These are phyloP conservation scores for Brassica juncea DNA, from an alignment of 345 rosid species.

Conservation along the genomic window DNA sequence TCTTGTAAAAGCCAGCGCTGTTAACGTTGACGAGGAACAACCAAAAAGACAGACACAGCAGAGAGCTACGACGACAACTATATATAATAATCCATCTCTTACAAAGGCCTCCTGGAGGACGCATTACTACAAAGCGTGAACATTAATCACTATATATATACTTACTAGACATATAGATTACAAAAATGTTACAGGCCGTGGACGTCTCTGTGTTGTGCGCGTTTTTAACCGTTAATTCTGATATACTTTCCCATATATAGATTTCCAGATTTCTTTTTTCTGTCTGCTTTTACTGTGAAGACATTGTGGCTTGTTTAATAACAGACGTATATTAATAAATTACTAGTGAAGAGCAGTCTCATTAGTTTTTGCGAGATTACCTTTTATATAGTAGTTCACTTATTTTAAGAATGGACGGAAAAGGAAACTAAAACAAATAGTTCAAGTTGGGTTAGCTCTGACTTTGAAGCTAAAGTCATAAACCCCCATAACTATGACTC, in stretches of 20 bases:
- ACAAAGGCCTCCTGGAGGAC: constrained; percentile 65
- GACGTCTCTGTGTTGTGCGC: constrained; percentile 16
- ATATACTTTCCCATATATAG: background rate
- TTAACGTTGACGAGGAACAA: constrained; percentile 31
- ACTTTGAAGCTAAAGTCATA: constrained; percentile 15
- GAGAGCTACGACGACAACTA: constrained; percentile 49
- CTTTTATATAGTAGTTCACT: background rate
- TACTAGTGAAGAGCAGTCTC: constrained; percentile 4
- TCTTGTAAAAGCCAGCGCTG: constrained; percentile 45
- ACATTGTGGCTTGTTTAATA: constrained; percentile 7
- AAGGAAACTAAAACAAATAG: background rate
- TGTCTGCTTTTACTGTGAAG: constrained; percentile 1
- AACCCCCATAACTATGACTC: constrained; percentile 28
- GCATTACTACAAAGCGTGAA: constrained; percentile 37
- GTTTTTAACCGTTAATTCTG: constrained; percentile 1
- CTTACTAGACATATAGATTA: background rate
- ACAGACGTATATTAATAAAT: background rate
- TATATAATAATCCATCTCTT: constrained; percentile 41
- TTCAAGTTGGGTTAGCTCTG: constrained; percentile 20
- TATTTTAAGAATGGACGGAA: background rate
- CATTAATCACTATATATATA: background rate
- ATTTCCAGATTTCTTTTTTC: background rate
- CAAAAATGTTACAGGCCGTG: background rate
- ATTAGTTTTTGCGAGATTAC: background rate
- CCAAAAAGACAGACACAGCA: constrained; percentile 45